These are phyloP conservation scores for Lactarius akahatsu DNA, from an alignment of 768 basidiomycete species.

Conservation along the genomic window DNA sequence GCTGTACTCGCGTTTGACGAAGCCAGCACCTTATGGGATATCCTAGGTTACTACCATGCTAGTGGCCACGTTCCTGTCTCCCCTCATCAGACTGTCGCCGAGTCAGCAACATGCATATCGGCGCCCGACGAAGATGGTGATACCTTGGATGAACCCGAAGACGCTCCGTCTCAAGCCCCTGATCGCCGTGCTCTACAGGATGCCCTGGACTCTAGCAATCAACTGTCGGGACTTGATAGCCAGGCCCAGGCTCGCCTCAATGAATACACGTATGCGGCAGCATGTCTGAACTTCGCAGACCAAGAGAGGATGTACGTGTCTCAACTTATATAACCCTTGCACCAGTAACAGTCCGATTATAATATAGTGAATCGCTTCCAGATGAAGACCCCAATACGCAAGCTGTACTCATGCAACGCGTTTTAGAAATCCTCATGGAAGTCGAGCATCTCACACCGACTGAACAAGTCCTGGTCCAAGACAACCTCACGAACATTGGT, in stretches of 20 bases:
- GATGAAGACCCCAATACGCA: not conserved
- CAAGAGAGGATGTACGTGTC: not conserved
- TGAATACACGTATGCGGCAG: not conserved
- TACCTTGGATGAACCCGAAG: not conserved
- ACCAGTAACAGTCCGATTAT: not conserved
- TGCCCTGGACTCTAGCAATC: not conserved
- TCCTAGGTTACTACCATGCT: constrained; percentile 1
- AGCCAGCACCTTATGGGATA: not conserved
- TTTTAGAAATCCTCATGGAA: not conserved
- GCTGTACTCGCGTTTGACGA: not conserved
- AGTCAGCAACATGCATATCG: too few species aligned
- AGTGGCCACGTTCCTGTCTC: too few species aligned
- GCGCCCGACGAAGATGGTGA: too few species aligned
- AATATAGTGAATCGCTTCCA: not conserved
- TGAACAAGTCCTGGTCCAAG: not conserved
- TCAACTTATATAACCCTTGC: not conserved
- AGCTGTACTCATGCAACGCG: not conserved
- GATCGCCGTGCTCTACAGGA: not conserved
- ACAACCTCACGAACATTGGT: not conserved
- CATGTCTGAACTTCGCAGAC: not conserved
- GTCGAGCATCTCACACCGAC: not conserved
- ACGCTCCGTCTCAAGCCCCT: not conserved
- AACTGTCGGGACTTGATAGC: not conserved
- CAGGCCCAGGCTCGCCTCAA: not conserved
- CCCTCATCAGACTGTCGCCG: too few species aligned